A percentile compares a stretch with the other conserved stretches of the same genome.
phyloP scores from a whole-genome alignment of 2,329 filamentous ascomycete species.

The Mycosphaerella sp. region DNA sequence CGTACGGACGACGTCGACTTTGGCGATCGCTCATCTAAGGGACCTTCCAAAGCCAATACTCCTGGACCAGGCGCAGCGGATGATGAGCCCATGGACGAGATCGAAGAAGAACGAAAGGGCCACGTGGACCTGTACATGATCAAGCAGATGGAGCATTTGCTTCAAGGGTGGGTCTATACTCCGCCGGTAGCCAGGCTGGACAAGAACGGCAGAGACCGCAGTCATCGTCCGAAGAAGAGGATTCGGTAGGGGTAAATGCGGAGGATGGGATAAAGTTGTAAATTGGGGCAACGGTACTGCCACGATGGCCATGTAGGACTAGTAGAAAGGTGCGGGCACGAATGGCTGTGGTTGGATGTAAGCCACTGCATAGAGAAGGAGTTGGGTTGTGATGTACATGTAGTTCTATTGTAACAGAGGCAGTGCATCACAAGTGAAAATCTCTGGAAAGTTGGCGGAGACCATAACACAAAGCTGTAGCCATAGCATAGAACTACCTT shows the following conservation, averaged over 20 bases:
- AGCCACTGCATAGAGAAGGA: conserved; percentile 11
- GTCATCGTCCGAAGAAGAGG: conserved; percentile 34
- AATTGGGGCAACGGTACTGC: neutral
- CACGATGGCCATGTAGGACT: conserved; percentile 1
- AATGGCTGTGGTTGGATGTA: neutral
- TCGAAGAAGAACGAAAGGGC: conserved; percentile 52
- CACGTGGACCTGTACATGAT: conserved; percentile 61
- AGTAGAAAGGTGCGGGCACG: neutral
- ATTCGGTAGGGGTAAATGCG: conserved; percentile 16
- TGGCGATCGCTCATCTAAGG: conserved; percentile 47
- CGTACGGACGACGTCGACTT: conserved; percentile 83
- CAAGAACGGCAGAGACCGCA: conserved; percentile 34
- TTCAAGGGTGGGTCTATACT: conserved; percentile 32
- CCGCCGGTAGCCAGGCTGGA: conserved; percentile 33
- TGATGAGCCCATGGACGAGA: conserved; percentile 40
- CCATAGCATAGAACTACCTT: conserved; percentile 1
- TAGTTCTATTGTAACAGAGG: neutral
- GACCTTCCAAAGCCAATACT: conserved; percentile 37
- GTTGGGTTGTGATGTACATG: too few species aligned
- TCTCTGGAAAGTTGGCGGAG: neutral
- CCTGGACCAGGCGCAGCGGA: conserved; percentile 31
- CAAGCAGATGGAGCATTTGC: conserved; percentile 27
- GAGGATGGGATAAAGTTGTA: neutral
- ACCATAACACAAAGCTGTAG: neutral
- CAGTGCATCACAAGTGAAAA: neutral